Percentiles rank a stretch among this genome's conserved stretches.
Evolutionary conservation across 2,329 filamentous ascomycete genomes (phyloP).

Genomic region (Septoria petroselini): DNA sequence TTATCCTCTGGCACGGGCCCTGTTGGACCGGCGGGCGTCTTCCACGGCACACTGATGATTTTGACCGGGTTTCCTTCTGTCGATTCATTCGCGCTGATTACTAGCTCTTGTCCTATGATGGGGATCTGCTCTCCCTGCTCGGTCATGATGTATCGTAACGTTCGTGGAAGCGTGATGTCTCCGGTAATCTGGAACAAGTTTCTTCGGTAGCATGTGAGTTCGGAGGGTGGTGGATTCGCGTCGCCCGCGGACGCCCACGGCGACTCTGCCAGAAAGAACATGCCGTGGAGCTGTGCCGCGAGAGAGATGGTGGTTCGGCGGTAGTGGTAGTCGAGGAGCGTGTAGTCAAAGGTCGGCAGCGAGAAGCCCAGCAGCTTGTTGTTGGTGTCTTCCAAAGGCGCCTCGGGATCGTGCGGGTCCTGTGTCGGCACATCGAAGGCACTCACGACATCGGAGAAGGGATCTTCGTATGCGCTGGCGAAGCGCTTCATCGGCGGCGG

Average conservation of each 20-base stretch:
- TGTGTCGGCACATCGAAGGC: conserved; percentile 47
- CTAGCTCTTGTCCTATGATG: conserved; percentile 78
- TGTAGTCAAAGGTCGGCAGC: conserved; percentile 51
- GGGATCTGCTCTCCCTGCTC: conserved; percentile 81
- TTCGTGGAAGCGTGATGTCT: conserved; percentile 74
- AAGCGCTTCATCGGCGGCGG: conserved; percentile 35
- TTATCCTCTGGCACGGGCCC: conserved; percentile 65
- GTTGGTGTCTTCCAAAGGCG: conserved; percentile 61
- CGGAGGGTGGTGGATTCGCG: conserved; percentile 62
- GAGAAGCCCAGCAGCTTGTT: conserved; percentile 56
- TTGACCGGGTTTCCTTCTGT: conserved; percentile 89
- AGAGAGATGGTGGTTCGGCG: conserved; percentile 63
- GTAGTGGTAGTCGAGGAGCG: conserved; percentile 64
- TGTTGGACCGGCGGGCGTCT: conserved; percentile 71
- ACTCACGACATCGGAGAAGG: conserved; percentile 52
- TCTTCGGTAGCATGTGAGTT: conserved; percentile 91
- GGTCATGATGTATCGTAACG: conserved; percentile 73
- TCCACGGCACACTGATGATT: conserved; percentile 96
- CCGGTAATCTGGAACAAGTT: conserved; percentile 97
- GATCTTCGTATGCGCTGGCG: conserved; percentile 48
- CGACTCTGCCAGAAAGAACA: conserved; percentile 85
- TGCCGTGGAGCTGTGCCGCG: conserved; percentile 76
- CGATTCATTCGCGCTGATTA: conserved; percentile 89
- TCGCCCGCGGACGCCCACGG: conserved; percentile 60
- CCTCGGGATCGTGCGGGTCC: conserved; percentile 41